Conservation (phyloP, 1,284 basidiomycete genomes). For the Trichosporon ovoides region DNA sequence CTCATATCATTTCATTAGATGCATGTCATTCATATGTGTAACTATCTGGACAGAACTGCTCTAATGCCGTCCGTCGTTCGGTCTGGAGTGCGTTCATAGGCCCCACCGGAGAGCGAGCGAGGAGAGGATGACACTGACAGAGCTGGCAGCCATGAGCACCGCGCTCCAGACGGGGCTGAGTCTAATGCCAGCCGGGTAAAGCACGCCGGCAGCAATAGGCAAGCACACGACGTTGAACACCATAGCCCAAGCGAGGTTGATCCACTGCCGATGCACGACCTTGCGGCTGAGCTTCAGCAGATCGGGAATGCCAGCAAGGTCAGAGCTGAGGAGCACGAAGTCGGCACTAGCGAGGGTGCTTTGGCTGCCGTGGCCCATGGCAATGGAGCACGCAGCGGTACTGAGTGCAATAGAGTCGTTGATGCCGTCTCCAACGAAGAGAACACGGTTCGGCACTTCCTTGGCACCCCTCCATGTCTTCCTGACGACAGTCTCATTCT, state of each 20-base stretch:
- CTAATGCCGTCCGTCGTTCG: no score
- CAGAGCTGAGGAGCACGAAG: slow-evolving; percentile 92
- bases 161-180: slow-evolving; percentile 98
- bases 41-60: no score
- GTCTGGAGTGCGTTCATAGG: no score
- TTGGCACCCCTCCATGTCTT: slow-evolving; percentile 49
- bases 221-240: slow-evolving; percentile 90
- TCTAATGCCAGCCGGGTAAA: slow-evolving; percentile 77
- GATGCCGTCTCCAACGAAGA: slow-evolving; percentile 98
- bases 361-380: slow-evolving; percentile 89
- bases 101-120: slow-evolving; percentile 83
- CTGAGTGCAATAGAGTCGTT: slow-evolving; percentile 97
- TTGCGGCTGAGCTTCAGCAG: slow-evolving; percentile 81
- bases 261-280: slow-evolving; percentile 81
- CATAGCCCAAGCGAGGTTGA: slow-evolving; percentile 85
- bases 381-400: slow-evolving; percentile 89
- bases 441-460: slow-evolving; percentile 64
- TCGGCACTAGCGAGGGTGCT: slow-evolving; percentile 97
- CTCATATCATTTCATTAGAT: background rate
- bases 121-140: slow-evolving; percentile 91
- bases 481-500: background rate
- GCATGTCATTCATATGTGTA: no score
- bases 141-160: slow-evolving; percentile 97
- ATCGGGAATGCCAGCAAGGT: slow-evolving; percentile 91
- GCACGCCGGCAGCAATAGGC: slow-evolving; percentile 95